Evolutionary conservation across 1,139 yeast species (phyloP), one percentile per base, ranked within the genome.

Genomic region (Groenewaldozyma auringiensis): DNA sequence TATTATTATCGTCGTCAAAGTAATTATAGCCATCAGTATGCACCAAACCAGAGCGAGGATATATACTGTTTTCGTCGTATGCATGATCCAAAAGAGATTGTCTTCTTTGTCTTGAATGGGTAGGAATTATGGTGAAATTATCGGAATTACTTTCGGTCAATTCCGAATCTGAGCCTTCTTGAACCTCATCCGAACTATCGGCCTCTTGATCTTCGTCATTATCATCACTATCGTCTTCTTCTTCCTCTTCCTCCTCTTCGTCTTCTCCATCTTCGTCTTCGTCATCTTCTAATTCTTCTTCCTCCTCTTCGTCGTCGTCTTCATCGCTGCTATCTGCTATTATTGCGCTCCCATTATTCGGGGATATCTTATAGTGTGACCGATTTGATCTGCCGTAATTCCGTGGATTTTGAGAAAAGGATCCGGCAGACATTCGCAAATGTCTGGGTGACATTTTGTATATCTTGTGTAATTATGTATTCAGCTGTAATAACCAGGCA

Each of bases 171-270:
- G 29, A 25, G 11, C 11, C 22, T 33, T 37, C 36, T 38, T 41
- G 33, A 25, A 37, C 43, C 34, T 43, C 41, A 8, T 40, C 37
- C 29, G 37, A 40, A 41, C 41, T 43, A 33, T 32, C 21, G 21
- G 43, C 42, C 8, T 38, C 38, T 16, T 44, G 42, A 36, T 50
- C 51, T 47, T 17, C 52, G 8, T 48, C 51, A 9, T 47, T 37
- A 17, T 47, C 46, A 4, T 48, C 47, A 4, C 44, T 48, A 18
- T 45, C 49, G 2, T 42, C 53, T 3, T 43, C 46, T 2, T 47
- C 51, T 8, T 48, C 51, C 4, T 39, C 43, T 4, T 42, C 50
- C 4, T 48, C 50, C 14, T 47, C 49, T 13, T 40, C 48, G 21
- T 45, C 47, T 8, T 42, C 46, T 8, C 45, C 51, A 22, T 42